Base-by-base conservation (phyloP, 306 rosid species). In the Leucaena leucocephala region DNA sequence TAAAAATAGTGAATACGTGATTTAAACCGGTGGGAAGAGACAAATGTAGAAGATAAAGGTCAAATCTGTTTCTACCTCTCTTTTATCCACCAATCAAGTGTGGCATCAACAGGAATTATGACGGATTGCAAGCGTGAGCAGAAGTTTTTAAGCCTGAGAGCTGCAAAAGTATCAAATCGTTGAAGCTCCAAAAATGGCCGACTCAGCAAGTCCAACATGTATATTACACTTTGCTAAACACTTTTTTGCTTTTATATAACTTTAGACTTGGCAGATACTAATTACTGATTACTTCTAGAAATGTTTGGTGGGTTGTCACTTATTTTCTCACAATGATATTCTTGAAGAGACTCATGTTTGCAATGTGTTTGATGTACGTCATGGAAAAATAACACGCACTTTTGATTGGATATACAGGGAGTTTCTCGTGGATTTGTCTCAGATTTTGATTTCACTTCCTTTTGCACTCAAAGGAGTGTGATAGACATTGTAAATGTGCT, bases 401-500 rank as follows among this genome's bases (percentile, higher is more conserved):
- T 69, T 83, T 54, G 42, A 81, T 54, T 59, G 78, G 8, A 59
- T 80, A 21, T 71, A 85, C 86, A 89, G 90, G 83, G 58, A 74
- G 64, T 14, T 71, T 83, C 65, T 82, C 90, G 49, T 76, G 83
- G 90, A 73, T 45, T 75, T 84, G 94, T 84, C 59, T 84, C 27
- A 85, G 64, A 81, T 48, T 64, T 84, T 71, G 85, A 86, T 49
- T 39, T 87, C 46, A 82, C 77, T 38, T 89, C 88, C 69, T 48
- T 74, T 16, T 89, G 89, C 85, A 45, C 81, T 19, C 89, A 80
- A 58, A 82, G 87, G 45, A 78, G 83, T 58, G 65, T 78, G 19
- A 55, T 88, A 34, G 85, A 86, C 69, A 39, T 21, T 2, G 35
- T 88, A 33, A 79, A 88, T 69, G 35, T 85, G 14, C 36, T 86